Base-by-base conservation (phyloP, 2,329 filamentous ascomycete species). In the Fusarium concolor region DNA sequence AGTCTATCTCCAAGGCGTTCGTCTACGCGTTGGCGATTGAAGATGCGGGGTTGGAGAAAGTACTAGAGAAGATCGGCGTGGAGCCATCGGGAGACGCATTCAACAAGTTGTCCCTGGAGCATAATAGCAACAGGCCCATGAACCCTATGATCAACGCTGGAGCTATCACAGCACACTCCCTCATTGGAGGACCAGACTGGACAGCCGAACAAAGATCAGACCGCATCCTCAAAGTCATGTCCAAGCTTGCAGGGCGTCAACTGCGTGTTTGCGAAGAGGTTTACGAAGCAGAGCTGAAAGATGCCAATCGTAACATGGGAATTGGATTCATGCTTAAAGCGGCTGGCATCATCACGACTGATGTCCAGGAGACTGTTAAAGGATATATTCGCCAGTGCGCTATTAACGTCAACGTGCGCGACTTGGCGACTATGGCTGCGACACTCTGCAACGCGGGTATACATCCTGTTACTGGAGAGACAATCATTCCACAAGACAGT, bases 281-380 rank as follows among this genome's bases (percentile, higher is more conserved):
- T 12, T 81, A 79, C 60, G 68, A 79, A 20, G 77, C 79, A 6
- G 79, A 81, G 59, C 64, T 80, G 17, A 74, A 70, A 22, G 75
- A 76, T 37, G 77, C 76, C 1, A 63, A 78, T 14, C 74, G 77
- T 10, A 78, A 78, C 65, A 78, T 78, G 73, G 76, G 74, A 26
- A 76, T 81, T 1, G 79, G 76, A 3, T 79, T 78, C 54, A 80
- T 80, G 78, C 77, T 81, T 62, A 81, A 80, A 49, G 78, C 79
- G 2, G 78, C 78, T 2, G 78, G 78, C 2, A 77, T 81, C 65
- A 77, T 80, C 37, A 59, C 70, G 2, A 73, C 78, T 44, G 77
- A 79, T 51, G 74, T 76, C 0, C 74, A 65, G 11, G 77, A 79
- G 42, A 76, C 74, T 5, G 79, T 81, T 6, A 75, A 63, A 45